Conservation (phyloP, 805 yeast species). For the Novakomyces olei region DNA sequence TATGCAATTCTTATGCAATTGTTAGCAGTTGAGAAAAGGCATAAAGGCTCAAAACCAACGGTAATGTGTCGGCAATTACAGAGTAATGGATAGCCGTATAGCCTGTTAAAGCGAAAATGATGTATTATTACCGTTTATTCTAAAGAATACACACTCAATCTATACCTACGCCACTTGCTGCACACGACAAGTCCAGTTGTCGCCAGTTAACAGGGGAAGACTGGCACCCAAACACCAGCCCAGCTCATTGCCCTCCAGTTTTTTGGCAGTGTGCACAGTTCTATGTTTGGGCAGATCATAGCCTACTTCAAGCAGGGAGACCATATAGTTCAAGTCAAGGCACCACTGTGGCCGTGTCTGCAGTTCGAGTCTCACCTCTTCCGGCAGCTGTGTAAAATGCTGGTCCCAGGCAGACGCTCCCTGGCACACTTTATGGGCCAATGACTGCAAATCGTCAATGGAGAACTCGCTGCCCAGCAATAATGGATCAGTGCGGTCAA, state of each 20-base stretch:
- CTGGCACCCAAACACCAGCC: conserved; percentile 99
- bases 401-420: conserved; percentile 62
- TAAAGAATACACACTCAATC: no score
- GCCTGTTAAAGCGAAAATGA: no score
- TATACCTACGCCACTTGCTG: neutral
- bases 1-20: no score
- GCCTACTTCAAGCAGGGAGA: conserved; percentile 80
- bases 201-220: conserved; percentile 40
- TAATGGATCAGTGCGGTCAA: conserved; percentile 79
- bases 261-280: conserved; percentile 82
- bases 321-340: conserved; percentile 73
- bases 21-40: no score
- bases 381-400: conserved; percentile 23
- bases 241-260: conserved; percentile 66
- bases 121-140: no score
- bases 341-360: conserved; percentile 83
- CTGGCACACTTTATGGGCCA: conserved; percentile 65
- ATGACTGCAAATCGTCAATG: conserved; percentile 56
- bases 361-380: conserved; percentile 31
- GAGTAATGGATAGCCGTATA: no score
- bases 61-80: no score
- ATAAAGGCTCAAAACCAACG: no score
- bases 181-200: neutral
- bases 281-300: conserved; percentile 80
- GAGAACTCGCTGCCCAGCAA: conserved; percentile 89